Evolutionary conservation across 768 basidiomycete species (phyloP).

Genomic region (Podaxis sp.): DNA sequence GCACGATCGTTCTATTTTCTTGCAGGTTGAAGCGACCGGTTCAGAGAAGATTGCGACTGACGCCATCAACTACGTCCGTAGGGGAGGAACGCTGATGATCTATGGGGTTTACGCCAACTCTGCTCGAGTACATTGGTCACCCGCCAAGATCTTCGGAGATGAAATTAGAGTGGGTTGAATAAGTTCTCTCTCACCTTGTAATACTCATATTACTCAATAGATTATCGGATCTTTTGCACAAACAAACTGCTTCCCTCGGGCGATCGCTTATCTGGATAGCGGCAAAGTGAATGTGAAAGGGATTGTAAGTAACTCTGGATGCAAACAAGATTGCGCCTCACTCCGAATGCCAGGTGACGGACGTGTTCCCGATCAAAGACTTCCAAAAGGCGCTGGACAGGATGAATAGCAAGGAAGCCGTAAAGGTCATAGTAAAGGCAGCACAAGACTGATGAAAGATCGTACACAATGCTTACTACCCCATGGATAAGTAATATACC

Average conservation of each 20-base stretch:
- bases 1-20: not conserved
- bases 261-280: constrained; percentile 87
- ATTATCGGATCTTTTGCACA: constrained; percentile 93
- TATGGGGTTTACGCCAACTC: constrained; percentile 91
- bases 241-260: constrained; percentile 86
- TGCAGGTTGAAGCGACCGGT: constrained; percentile 51
- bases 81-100: constrained; percentile 83
- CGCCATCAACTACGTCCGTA: constrained; percentile 84
- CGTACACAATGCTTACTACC: not conserved
- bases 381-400: constrained; percentile 65
- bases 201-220: constrained; percentile 30
- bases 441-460: not conserved
- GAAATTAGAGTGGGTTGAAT: constrained; percentile 39
- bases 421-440: constrained; percentile 59
- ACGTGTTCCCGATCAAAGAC: constrained; percentile 65
- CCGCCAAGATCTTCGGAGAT: constrained; percentile 79
- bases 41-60: constrained; percentile 86
- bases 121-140: constrained; percentile 83
- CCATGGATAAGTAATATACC: constrained; percentile 3
- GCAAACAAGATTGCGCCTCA: not conserved
- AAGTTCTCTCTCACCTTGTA: no score
- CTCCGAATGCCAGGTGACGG: constrained; percentile 30
- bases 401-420: constrained; percentile 61
- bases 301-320: constrained; percentile 36
- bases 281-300: constrained; percentile 82